A percentile compares a stretch with the other conserved stretches of the same genome.
Conservation (phyloP, 1,139 yeast genomes). For the Yamadazyma conglobata region DNA sequence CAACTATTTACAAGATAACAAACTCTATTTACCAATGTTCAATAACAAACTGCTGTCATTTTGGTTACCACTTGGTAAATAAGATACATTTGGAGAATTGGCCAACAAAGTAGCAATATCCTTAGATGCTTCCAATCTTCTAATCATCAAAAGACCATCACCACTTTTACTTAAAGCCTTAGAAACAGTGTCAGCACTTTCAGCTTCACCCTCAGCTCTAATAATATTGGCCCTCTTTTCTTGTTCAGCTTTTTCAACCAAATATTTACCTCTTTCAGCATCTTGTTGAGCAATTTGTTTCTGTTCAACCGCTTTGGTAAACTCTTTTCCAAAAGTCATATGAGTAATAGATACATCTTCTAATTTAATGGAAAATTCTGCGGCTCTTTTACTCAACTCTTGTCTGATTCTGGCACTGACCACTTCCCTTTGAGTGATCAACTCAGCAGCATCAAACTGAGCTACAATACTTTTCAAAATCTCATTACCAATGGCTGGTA, state of each 20-base stretch:
- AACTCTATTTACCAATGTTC: slow-evolving; percentile 31
- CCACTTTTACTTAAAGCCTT: slow-evolving; percentile 93
- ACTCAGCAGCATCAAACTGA: slow-evolving; percentile 96
- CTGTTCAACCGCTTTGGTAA: slow-evolving; percentile 97
- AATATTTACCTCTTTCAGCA: slow-evolving; percentile 93
- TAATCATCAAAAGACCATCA: slow-evolving; percentile 88
- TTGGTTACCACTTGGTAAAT: slow-evolving; percentile 61
- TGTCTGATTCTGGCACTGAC: slow-evolving; percentile 87
- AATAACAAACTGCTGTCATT: slow-evolving; percentile 37
- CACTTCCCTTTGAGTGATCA: slow-evolving; percentile 94
- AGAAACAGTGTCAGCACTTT: slow-evolving; percentile 93
- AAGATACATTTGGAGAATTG: slow-evolving; percentile 81
- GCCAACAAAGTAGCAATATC: slow-evolving; percentile 91
- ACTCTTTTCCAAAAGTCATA: slow-evolving; percentile 95
- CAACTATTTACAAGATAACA: slow-evolving; percentile 5
- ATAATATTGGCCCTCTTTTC: slow-evolving; percentile 93
- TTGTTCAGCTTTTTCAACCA: slow-evolving; percentile 97
- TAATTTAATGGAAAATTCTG: slow-evolving; percentile 82
- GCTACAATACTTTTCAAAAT: slow-evolving; percentile 94
- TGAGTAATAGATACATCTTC: slow-evolving; percentile 99
- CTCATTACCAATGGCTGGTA: slow-evolving; percentile 97
- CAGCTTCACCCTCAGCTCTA: slow-evolving; percentile 99
- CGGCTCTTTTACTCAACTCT: slow-evolving; percentile 80
- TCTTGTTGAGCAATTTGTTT: slow-evolving; percentile 99
- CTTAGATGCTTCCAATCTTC: slow-evolving; percentile 95